Evolutionary conservation across 331 rosid genomes (phyloP).

Genomic region (Stylosanthes scabra): DNA sequence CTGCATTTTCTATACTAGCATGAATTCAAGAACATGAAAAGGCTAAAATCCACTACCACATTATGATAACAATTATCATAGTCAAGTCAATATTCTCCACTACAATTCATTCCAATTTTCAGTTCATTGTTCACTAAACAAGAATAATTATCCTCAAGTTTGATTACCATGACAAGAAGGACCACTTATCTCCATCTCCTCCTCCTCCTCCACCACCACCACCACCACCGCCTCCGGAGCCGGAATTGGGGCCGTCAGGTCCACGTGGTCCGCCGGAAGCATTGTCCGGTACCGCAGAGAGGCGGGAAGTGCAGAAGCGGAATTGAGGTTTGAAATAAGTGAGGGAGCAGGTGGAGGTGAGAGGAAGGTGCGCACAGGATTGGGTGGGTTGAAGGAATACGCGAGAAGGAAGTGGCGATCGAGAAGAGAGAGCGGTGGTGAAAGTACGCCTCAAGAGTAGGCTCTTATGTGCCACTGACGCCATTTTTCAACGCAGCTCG

Average conservation of each 20-base stretch:
- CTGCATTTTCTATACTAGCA: too few relatives aligned
- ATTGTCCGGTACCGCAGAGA: constrained; percentile 54
- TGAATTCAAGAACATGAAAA: too few relatives aligned
- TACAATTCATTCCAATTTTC: neutral
- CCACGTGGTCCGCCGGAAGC: constrained; percentile 49
- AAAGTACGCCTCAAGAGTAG: constrained; percentile 33
- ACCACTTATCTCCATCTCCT: constrained; percentile 58
- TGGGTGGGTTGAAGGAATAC: constrained; percentile 24
- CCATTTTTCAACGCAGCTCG: too few relatives aligned
- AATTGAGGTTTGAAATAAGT: constrained; percentile 22
- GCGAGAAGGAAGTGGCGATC: constrained; percentile 21
- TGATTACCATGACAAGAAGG: constrained; percentile 82
- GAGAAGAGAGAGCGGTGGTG: too few relatives aligned
- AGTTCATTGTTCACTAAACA: too few relatives aligned
- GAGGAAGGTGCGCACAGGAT: constrained; percentile 9
- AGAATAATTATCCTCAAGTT: neutral
- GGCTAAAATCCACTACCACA: neutral
- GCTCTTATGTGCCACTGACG: too few relatives aligned
- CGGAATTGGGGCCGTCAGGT: constrained; percentile 39
- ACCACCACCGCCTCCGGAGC: constrained; percentile 51
- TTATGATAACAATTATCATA: neutral
- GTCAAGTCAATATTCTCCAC: neutral
- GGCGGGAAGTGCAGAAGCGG: constrained; percentile 40
- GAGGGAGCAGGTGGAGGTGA: constrained; percentile 32
- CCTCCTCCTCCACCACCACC: constrained; percentile 34